Evolutionary conservation across 331 rosid species (phyloP), one percentile per base, ranked within the genome.

Genomic region (Quercus lobata): DNA sequence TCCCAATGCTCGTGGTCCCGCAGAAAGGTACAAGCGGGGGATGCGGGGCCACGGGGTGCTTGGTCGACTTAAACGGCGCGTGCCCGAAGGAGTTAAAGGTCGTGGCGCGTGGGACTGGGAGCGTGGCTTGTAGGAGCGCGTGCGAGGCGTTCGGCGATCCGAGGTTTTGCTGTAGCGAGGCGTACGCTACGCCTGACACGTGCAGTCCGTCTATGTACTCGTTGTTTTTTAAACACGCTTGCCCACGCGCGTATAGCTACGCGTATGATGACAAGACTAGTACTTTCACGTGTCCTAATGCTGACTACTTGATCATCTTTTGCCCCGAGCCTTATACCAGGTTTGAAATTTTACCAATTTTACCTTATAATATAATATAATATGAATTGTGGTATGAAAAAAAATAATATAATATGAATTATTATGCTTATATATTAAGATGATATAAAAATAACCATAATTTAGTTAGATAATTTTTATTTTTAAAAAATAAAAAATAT

Each of bases 231-330:
- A 94, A 94, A 76, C 85, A 90, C 16, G 92, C 89, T 29, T 94
- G 98, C 91, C 98, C 98, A 57, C 97, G 98, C 90, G 83, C 97
- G 44, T 94, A 94, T 84, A 94, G 98, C 91, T 94, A 91, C 86
- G 98, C 98, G 80, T 94, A 94, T n/a, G 98, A 94, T 76, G 98
- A 94, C 89, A 89, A 89, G 73, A 92, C 98, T 0, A 94, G 98
- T 34, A 94, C 97, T 0, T 94, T 84, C 84, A 94, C 97, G 4
- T 94, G 98, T 76, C 97, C 97, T 16, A 79, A 89, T 6, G 93
- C 98, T 7, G 88, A 94, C 34, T 94, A 94, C 83, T 37, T 86
- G 32, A 91, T 94, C 53, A 84, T 94, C 15, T 92, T 94, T 53
- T 94, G 98, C 77, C 98, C 97, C 3, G 80, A 87, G 18, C 98